These are phyloP conservation scores for Venturia aucupariae DNA, from an alignment of 2,329 filamentous ascomycete genomes.

Conservation along the genomic window DNA sequence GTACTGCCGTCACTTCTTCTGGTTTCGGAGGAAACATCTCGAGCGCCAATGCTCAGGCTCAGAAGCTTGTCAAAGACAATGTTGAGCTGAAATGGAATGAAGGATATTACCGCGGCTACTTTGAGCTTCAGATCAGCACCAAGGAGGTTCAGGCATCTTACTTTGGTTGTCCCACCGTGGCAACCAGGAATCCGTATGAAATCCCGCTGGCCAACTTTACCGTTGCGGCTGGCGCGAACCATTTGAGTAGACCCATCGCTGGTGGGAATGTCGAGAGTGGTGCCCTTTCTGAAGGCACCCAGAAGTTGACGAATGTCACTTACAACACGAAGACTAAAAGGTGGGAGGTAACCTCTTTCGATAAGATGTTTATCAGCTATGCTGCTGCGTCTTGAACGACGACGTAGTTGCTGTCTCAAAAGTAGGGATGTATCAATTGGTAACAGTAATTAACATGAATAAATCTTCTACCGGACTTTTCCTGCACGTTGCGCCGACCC, in stretches of 20 bases:
- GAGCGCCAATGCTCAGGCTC: background rate
- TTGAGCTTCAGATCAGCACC: conserved; percentile 50
- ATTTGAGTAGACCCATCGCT: conserved; percentile 41
- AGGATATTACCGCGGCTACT: conserved; percentile 55
- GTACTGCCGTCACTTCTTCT: conserved; percentile 55
- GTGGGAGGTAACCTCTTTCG: conserved; percentile 1
- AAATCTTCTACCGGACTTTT: background rate
- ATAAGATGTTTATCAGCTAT: background rate
- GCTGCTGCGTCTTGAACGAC: background rate
- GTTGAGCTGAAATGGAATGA: conserved; percentile 8
- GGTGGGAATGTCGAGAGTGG: conserved; percentile 47
- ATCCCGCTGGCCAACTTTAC: conserved; percentile 63
- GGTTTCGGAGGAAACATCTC: conserved; percentile 3
- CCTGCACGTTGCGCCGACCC: background rate
- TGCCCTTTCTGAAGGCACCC: conserved; percentile 41
- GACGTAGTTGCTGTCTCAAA: background rate
- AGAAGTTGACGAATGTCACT: conserved; percentile 7
- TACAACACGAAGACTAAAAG: background rate
- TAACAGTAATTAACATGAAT: background rate
- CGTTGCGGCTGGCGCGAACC: conserved; percentile 53
- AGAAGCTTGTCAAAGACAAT: conserved; percentile 4
- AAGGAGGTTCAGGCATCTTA: conserved; percentile 52
- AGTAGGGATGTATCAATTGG: background rate
- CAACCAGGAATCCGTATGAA: conserved; percentile 52
- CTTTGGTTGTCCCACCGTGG: conserved; percentile 54